These are phyloP conservation scores for Xylaria sp. DNA, from an alignment of 2,329 filamentous ascomycete species.

Conservation along the genomic window DNA sequence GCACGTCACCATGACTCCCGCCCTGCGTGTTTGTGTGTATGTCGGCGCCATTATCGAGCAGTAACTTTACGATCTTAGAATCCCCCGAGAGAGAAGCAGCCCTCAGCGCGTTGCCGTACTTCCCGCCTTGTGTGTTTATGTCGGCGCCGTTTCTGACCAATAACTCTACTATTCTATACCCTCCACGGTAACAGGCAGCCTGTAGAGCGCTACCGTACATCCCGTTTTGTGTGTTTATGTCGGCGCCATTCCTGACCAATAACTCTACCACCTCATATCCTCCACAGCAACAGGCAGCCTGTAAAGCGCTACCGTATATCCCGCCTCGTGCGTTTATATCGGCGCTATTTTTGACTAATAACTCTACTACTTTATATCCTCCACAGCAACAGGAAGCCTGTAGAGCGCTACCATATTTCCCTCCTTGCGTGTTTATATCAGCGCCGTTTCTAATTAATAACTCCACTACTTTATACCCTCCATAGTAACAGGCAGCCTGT, in stretches of 20 bases:
- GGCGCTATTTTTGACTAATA: slow-evolving; percentile 10
- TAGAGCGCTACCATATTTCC: neutral
- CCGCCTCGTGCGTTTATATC: slow-evolving; percentile 9
- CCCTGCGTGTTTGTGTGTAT: too few species aligned
- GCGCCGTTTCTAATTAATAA: slow-evolving; percentile 3
- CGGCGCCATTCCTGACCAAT: slow-evolving; percentile 1
- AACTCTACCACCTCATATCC: too few species aligned
- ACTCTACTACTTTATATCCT: neutral
- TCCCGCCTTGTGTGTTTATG: neutral
- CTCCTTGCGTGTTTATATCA: slow-evolving; percentile 11
- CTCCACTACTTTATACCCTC: too few species aligned
- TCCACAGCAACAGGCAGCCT: neutral
- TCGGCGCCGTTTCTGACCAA: slow-evolving; percentile 7
- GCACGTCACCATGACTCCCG: too few species aligned
- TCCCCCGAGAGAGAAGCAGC: too few species aligned
- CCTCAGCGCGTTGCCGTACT: neutral
- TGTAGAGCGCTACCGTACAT: neutral
- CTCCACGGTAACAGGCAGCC: too few species aligned
- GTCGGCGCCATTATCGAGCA: too few species aligned
- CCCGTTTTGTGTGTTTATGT: slow-evolving; percentile 3
- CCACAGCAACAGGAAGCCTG: too few species aligned
- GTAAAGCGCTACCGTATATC: neutral
- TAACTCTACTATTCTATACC: neutral
- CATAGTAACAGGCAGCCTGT: too few species aligned
- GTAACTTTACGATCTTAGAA: too few species aligned